Base-by-base conservation (phyloP, 257 asterid species). In the Solanum infundibuliforme region DNA sequence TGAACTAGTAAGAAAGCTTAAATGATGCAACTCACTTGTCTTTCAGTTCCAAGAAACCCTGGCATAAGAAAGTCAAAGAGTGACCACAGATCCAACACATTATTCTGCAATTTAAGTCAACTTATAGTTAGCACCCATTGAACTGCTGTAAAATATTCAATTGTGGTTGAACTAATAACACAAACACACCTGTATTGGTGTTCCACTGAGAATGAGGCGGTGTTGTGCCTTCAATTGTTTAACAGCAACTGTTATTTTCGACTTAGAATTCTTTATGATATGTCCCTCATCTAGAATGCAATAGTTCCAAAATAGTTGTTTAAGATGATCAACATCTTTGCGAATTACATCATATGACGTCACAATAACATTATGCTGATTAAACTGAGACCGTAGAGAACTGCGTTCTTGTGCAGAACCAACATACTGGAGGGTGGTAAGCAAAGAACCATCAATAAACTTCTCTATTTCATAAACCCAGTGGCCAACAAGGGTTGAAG, bases 61-160 rank as follows among this genome's bases (percentile, higher is more conserved):
- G 99, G 99, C 99, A 97, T 97, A 85, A 97, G 99, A 91, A 97
- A 97, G 95, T 97, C 99, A 90, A 97, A 97, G 87, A 97, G 98
- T 87, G 99, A 97, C 99, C 99, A 97, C 23, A 97, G 92, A 90
- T 97, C 99, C 96, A 97, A 92, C 83, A 97, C 99, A 87, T 97
- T 97, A 84, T 97, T 97, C 99, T 97, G 99, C 98, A 94, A 90
- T 87, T 55, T 58, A 87, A 86, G 90, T 86, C 27, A 87, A 83
- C 25, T 11, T 89, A 46, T 89, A 35, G 88, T 92, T 86, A 92
- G 91, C 76, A 89, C 90, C 62, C 25, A 58, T 60, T 23, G 84
- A 48, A 88, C 83, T 69, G 38, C 34, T 68, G 79, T 73, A 55
- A 60, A 86, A 83, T 84, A 87, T 39, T 55, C 89, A 86, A 81